Evolutionary conservation across 352 stramenopile species (phyloP).

Genomic region (Poterioochromonas sp.): DNA sequence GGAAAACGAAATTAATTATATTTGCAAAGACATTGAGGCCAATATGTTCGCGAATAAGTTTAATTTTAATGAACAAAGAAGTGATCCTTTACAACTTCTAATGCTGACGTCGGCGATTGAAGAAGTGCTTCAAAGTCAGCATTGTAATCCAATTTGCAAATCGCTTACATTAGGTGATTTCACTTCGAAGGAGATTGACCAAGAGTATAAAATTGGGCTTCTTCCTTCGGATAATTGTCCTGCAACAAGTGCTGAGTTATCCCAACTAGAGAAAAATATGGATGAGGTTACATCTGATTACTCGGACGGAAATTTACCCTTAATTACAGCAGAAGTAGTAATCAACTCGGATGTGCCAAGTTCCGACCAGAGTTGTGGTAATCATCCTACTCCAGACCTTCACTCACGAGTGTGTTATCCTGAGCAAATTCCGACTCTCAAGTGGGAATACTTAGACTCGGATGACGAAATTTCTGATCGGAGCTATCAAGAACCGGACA

Average conservation of each 20-base stretch:
- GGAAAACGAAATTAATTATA: slow-evolving; percentile 32
- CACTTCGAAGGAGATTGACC: slow-evolving; percentile 29
- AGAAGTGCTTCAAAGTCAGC: slow-evolving; percentile 30
- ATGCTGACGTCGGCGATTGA: slow-evolving; percentile 29
- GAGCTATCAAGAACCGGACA: slow-evolving; percentile 29
- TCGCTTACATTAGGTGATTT: slow-evolving; percentile 31
- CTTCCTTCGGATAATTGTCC: slow-evolving; percentile 28
- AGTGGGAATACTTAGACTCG: slow-evolving; percentile 30
- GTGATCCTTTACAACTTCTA: slow-evolving; percentile 31
- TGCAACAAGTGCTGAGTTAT: slow-evolving; percentile 30
- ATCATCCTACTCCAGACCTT: slow-evolving; percentile 30
- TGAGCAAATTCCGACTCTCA: slow-evolving; percentile 33
- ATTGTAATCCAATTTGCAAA: slow-evolving; percentile 32
- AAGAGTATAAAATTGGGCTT: slow-evolving; percentile 31
- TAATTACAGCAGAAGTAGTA: slow-evolving; percentile 31
- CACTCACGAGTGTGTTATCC: slow-evolving; percentile 29
- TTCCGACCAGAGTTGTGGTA: slow-evolving; percentile 29
- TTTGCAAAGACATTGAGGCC: slow-evolving; percentile 30
- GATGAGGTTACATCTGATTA: slow-evolving; percentile 31
- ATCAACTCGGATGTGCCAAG: slow-evolving; percentile 29
- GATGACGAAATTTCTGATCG: slow-evolving; percentile 30
- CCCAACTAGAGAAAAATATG: slow-evolving; percentile 29
- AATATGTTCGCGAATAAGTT: slow-evolving; percentile 30
- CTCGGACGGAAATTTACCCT: slow-evolving; percentile 29
- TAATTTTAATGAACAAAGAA: slow-evolving; percentile 31